Percentiles rank a stretch among this genome's conserved stretches.
Evolutionary conservation across 2,329 filamentous ascomycete genomes (phyloP).

Genomic region (Penicillium janthinellum): DNA sequence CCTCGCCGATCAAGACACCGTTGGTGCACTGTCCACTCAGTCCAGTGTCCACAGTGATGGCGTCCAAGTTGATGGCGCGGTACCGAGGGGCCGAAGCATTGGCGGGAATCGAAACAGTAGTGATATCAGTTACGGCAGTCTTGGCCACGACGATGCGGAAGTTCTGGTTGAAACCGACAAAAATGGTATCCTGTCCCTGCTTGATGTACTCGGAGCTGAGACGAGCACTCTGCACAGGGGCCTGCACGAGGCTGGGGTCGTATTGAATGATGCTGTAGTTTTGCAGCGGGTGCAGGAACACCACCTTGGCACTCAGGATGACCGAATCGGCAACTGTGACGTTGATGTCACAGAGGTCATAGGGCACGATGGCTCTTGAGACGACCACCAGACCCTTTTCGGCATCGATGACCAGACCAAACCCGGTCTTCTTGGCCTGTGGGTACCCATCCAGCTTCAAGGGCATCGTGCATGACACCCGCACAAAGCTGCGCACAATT

Average conservation of each 20-base stretch:
- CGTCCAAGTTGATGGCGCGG: constrained; percentile 91
- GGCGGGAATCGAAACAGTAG: constrained; percentile 91
- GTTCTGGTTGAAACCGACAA: constrained; percentile 98
- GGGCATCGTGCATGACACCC: constrained; percentile 89
- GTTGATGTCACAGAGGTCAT: constrained; percentile 94
- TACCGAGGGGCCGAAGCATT: constrained; percentile 91
- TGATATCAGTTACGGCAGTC: constrained; percentile 95
- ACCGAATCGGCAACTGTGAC: constrained; percentile 97
- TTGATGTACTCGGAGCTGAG: constrained; percentile 80
- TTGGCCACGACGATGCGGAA: constrained; percentile 90
- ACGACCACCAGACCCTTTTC: constrained; percentile 94
- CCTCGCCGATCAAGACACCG: constrained; percentile 84
- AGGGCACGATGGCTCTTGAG: constrained; percentile 90
- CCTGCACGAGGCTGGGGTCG: constrained; percentile 88
- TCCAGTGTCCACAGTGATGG: constrained; percentile 93
- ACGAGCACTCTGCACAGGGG: constrained; percentile 85
- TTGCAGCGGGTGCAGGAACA: constrained; percentile 94
- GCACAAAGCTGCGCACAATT: constrained; percentile 90
- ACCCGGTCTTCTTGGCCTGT: constrained; percentile 89
- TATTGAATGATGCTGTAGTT: constrained; percentile 97
- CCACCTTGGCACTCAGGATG: constrained; percentile 87
- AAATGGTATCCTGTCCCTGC: constrained; percentile 91
- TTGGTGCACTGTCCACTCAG: constrained; percentile 90
- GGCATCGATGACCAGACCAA: constrained; percentile 95
- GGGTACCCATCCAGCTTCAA: constrained; percentile 98